These are phyloP conservation scores for Nitzschia palea DNA, from an alignment of 108 stramenopile genomes.

Conservation along the genomic window DNA sequence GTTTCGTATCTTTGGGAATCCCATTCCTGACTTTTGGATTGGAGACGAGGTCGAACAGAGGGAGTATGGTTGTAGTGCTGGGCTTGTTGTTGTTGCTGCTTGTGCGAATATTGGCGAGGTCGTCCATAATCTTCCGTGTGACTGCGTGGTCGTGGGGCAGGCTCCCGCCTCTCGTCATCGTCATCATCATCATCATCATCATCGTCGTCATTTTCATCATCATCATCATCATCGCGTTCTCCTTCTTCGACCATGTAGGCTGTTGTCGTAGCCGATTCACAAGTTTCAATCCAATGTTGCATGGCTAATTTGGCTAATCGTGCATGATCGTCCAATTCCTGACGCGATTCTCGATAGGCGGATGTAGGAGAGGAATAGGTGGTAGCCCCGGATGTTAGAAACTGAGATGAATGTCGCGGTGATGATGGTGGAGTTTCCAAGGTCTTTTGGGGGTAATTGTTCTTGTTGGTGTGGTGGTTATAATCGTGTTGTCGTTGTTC, in stretches of 20 bases:
- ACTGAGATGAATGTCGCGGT: too few species aligned
- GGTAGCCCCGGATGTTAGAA: too few species aligned
- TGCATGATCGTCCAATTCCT: neutral
- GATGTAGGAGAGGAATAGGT: too few species aligned
- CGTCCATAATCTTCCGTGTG: neutral
- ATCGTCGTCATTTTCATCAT: neutral
- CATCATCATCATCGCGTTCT: neutral
- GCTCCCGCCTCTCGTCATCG: constrained; percentile 5
- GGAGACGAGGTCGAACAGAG: too few species aligned
- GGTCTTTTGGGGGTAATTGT: too few species aligned
- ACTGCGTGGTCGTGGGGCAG: neutral
- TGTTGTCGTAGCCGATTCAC: neutral
- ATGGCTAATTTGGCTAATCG: neutral
- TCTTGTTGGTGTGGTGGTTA: too few species aligned
- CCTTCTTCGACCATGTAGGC: neutral
- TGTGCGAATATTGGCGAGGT: neutral
- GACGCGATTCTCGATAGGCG: too few species aligned
- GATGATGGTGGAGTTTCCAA: too few species aligned
- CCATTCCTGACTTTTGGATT: neutral
- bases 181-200: neutral
- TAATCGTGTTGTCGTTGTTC: neutral
- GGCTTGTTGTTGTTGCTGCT: constrained; percentile 4
- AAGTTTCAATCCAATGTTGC: neutral
- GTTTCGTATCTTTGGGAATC: neutral
- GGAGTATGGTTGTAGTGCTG: neutral